A percentile compares a stretch with the other conserved stretches of the same genome.
Conservation (phyloP, 2,329 filamentous ascomycete genomes). For the Calonectria pauciramosa region DNA sequence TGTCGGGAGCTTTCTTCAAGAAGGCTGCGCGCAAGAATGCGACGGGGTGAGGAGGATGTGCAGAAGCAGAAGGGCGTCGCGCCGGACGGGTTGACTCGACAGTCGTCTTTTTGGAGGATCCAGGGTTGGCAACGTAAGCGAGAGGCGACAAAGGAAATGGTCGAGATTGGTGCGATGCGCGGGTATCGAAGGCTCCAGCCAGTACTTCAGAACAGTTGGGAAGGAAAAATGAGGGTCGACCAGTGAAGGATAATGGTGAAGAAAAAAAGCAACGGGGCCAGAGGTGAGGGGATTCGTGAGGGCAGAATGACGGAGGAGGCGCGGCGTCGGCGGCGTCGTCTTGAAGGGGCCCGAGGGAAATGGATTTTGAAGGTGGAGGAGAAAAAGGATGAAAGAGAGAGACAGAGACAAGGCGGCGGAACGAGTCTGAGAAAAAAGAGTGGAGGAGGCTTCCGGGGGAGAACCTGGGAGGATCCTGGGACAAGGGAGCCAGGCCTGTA, state of each 20-base stretch:
- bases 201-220: neutral
- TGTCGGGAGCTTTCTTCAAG: constrained; percentile 7
- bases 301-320: constrained; percentile 7
- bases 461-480: constrained; percentile 14
- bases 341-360: neutral
- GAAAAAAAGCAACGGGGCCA: constrained; percentile 11
- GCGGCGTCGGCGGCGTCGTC: constrained; percentile 13
- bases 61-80: constrained; percentile 23
- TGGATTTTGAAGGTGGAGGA: constrained; percentile 29
- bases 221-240: constrained; percentile 5
- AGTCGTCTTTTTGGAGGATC: constrained; percentile 27
- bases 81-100: constrained; percentile 23
- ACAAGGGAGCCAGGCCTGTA: constrained; percentile 20
- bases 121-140: constrained; percentile 28
- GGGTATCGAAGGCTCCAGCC: constrained; percentile 22
- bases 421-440: constrained; percentile 11
- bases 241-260: constrained; percentile 9
- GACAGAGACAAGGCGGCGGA: neutral
- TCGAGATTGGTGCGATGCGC: constrained; percentile 14
- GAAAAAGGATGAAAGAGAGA: constrained; percentile 26
- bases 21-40: constrained; percentile 12
- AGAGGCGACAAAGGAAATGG: constrained; percentile 21
- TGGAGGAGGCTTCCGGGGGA: constrained; percentile 8
- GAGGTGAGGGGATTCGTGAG: neutral
- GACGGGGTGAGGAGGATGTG: neutral